phyloP scores from a whole-genome alignment of 208 protist species.

The Angomonas ambiguus region DNA sequence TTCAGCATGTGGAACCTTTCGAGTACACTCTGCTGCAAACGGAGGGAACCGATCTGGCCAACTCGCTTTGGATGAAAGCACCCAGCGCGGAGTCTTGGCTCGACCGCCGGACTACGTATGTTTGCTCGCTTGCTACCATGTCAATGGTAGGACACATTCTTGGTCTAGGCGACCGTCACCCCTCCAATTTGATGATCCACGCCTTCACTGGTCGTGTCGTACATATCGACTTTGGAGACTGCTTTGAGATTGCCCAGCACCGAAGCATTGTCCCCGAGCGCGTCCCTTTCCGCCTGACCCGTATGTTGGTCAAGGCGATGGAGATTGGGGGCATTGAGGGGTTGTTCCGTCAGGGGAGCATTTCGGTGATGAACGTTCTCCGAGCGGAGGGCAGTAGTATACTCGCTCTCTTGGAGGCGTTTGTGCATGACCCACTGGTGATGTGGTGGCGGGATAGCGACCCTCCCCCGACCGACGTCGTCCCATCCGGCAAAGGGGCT shows the following conservation, averaged over 20 bases:
- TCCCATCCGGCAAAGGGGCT: conserved; percentile 6
- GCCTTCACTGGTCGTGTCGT: conserved; percentile 97
- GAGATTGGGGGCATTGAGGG: conserved; percentile 99
- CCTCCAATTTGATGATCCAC: conserved; percentile 99
- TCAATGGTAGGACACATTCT: conserved; percentile 99
- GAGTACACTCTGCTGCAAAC: conserved; percentile 95
- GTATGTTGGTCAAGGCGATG: conserved; percentile 99
- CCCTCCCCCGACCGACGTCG: background rate
- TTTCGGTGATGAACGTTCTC: conserved; percentile 97
- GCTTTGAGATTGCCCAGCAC: conserved; percentile 99
- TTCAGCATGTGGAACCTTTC: conserved; percentile 99
- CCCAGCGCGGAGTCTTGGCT: conserved; percentile 97
- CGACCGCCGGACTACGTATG: conserved; percentile 98
- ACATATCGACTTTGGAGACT: conserved; percentile 99
- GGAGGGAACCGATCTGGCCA: conserved; percentile 92
- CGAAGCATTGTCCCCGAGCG: conserved; percentile 98
- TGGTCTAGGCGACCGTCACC: conserved; percentile 99
- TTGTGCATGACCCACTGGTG: conserved; percentile 99
- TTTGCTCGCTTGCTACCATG: conserved; percentile 99
- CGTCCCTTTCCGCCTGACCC: conserved; percentile 99
- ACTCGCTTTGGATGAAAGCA: conserved; percentile 97
- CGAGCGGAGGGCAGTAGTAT: conserved; percentile 98
- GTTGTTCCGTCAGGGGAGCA: conserved; percentile 97
- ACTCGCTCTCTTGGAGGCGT: conserved; percentile 99
- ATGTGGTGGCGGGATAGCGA: conserved; percentile 95